A percentile compares a stretch with the other conserved stretches of the same genome.
phyloP scores from a whole-genome alignment of 495 filamentous ascomycete species.

The Chlorociboria aeruginascens region DNA sequence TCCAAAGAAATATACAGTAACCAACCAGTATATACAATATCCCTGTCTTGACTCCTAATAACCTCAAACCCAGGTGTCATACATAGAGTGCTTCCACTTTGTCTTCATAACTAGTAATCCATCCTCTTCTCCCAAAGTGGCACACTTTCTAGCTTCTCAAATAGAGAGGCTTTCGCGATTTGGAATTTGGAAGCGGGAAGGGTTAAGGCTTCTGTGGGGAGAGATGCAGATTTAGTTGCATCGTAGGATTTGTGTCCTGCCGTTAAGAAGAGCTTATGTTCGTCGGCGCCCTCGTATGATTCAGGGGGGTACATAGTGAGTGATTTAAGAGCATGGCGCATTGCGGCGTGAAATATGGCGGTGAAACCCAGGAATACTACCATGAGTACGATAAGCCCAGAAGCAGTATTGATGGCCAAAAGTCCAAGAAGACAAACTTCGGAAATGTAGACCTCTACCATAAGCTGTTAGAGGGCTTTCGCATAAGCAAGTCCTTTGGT shows the following conservation, averaged over 20 bases:
- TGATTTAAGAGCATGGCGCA: conserved; percentile 66
- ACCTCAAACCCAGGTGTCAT: too few relatives aligned
- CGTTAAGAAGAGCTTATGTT: conserved; percentile 32
- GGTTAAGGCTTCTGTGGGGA: conserved; percentile 20
- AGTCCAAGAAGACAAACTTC: conserved; percentile 84
- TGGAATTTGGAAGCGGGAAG: conserved; percentile 17
- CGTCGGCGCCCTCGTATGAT: conserved; percentile 43
- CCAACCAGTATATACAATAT: too few relatives aligned
- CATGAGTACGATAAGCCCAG: conserved; percentile 77
- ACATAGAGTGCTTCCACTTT: too few relatives aligned
- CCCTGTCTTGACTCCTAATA: too few relatives aligned
- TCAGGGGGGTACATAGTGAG: conserved; percentile 67
- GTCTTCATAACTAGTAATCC: conserved; percentile 24
- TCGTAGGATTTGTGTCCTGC: conserved; percentile 20
- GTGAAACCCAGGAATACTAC: conserved; percentile 68
- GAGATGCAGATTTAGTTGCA: conserved; percentile 15
- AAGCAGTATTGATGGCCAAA: conserved; percentile 60
- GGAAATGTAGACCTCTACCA: conserved; percentile 78
- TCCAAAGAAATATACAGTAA: too few relatives aligned
- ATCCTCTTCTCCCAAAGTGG: conserved; percentile 71
- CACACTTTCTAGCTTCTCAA: conserved; percentile 49
- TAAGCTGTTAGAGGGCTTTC: conserved; percentile 77
- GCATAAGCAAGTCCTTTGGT: conserved; percentile 83
- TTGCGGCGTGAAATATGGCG: conserved; percentile 66
- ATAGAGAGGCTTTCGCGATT: conserved; percentile 27